phyloP scores from a whole-genome alignment of 2,329 filamentous ascomycete species.

The Nothopassalora personata region DNA sequence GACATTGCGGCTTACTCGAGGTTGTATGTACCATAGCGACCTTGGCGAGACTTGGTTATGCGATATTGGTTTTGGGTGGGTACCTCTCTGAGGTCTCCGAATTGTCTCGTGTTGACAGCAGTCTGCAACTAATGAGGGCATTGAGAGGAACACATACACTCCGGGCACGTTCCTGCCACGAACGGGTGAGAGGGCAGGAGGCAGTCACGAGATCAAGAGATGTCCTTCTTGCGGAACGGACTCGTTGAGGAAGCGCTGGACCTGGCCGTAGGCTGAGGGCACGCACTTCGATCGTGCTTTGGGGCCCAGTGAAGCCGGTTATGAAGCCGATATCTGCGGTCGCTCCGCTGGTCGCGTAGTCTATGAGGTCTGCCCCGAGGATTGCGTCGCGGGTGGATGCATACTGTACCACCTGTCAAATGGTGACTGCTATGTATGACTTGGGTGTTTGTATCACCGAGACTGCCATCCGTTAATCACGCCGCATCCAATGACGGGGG shows the following conservation, averaged over 20 bases:
- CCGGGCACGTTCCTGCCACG: no score
- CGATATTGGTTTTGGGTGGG: background rate
- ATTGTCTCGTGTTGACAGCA: background rate
- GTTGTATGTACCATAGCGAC: constrained; percentile 70
- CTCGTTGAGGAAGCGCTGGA: background rate
- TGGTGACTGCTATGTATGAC: no score
- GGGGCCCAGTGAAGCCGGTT: constrained; percentile 1
- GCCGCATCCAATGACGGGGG: no score
- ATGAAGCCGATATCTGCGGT: constrained; percentile 9
- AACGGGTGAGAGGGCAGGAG: no score
- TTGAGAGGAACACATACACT: no score
- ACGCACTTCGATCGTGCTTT: constrained; percentile 6
- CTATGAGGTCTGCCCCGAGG: background rate
- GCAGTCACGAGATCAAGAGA: background rate
- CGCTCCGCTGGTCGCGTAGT: constrained; percentile 4
- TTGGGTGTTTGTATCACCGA: no score
- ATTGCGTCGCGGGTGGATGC: background rate
- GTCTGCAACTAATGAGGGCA: no score
- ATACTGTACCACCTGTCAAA: no score
- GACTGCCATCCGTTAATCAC: no score
- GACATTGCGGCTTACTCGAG: constrained; percentile 85
- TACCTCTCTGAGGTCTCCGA: background rate
- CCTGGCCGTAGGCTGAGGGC: constrained; percentile 6
- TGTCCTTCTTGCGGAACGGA: background rate
- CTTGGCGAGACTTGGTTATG: no score